Percentiles rank a stretch among this genome's conserved stretches.
Conservation (phyloP, 2,329 filamentous ascomycete species). For the Berkeleyomyces basicola region DNA sequence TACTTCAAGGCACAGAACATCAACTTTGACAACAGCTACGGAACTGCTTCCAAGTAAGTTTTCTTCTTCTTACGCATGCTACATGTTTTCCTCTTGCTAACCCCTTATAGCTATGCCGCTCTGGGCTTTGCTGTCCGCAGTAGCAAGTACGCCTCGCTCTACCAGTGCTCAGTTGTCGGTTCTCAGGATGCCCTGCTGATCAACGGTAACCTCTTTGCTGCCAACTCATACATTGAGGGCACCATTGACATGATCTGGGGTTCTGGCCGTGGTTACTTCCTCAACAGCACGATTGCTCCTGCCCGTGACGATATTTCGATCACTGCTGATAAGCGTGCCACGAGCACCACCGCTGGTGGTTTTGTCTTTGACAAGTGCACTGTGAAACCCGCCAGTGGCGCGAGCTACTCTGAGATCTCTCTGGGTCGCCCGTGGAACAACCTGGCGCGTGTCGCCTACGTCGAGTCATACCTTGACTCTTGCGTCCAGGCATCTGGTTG, state of each 20-base stretch:
- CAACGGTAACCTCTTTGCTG: constrained; percentile 30
- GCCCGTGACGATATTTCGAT: constrained; percentile 19
- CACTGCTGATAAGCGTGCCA: constrained; percentile 24
- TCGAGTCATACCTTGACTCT: constrained; percentile 30
- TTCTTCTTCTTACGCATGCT: constrained; percentile 11
- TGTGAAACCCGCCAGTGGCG: constrained; percentile 17
- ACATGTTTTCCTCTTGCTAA: constrained; percentile 19
- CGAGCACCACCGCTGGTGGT: constrained; percentile 22
- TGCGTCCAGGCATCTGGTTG: constrained; percentile 46
- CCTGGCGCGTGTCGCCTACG: constrained; percentile 32
- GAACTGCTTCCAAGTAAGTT: neutral
- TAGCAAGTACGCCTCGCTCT: constrained; percentile 16
- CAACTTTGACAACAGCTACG: constrained; percentile 30
- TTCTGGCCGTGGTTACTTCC: constrained; percentile 25
- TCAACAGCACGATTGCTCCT: constrained; percentile 21
- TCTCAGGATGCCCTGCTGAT: constrained; percentile 35
- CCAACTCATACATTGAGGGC: constrained; percentile 27
- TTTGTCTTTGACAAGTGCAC: constrained; percentile 22
- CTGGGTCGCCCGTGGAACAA: constrained; percentile 32
- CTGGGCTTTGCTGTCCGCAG: constrained; percentile 17
- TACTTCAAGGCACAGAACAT: constrained; percentile 47
- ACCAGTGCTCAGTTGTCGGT: constrained; percentile 29
- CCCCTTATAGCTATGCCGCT: constrained; percentile 30
- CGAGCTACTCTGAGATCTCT: constrained; percentile 21
- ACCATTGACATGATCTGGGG: constrained; percentile 26